Conservation (phyloP, 208 protist genomes). For the Wallacemonas sp. region DNA sequence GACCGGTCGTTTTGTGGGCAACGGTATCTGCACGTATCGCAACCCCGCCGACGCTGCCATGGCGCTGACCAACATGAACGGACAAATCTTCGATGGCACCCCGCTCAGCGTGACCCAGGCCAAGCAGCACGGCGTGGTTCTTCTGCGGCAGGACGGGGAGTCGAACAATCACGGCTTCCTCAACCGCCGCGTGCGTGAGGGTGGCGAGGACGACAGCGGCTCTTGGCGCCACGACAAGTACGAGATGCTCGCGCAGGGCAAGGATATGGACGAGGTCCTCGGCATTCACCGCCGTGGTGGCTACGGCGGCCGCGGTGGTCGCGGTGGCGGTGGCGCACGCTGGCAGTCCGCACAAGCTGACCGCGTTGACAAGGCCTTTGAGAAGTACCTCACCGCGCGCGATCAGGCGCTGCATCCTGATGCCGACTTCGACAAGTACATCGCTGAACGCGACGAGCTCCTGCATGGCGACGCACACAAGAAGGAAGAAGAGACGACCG, state of each 20-base stretch:
- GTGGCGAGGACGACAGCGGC: constrained; percentile 14
- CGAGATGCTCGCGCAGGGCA: constrained; percentile 52
- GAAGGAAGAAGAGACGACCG: not conserved
- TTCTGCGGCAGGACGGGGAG: constrained; percentile 41
- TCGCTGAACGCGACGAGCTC: constrained; percentile 38
- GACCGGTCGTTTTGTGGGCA: constrained; percentile 83
- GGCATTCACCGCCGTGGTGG: constrained; percentile 31
- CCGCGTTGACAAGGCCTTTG: constrained; percentile 44
- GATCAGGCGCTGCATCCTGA: constrained; percentile 23
- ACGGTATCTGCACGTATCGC: constrained; percentile 84
- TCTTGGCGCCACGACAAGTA: constrained; percentile 84
- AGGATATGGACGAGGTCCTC: constrained; percentile 57
- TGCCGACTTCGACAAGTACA: constrained; percentile 53
- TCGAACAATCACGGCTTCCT: constrained; percentile 36
- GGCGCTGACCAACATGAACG: constrained; percentile 77
- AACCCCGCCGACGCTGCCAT: constrained; percentile 85
- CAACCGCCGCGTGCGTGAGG: constrained; percentile 16
- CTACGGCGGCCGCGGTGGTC: constrained; percentile 32
- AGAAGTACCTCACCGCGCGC: constrained; percentile 51
- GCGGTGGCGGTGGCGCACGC: constrained; percentile 31
- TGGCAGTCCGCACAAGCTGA: constrained; percentile 16
- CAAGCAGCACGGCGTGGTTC: constrained; percentile 82
- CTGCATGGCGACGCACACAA: not conserved
- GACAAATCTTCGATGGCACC: constrained; percentile 54
- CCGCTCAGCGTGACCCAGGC: constrained; percentile 69